Evolutionary conservation across 176 grass and related monocot genomes (phyloP).

Genomic region (Oryza rufipogon): DNA sequence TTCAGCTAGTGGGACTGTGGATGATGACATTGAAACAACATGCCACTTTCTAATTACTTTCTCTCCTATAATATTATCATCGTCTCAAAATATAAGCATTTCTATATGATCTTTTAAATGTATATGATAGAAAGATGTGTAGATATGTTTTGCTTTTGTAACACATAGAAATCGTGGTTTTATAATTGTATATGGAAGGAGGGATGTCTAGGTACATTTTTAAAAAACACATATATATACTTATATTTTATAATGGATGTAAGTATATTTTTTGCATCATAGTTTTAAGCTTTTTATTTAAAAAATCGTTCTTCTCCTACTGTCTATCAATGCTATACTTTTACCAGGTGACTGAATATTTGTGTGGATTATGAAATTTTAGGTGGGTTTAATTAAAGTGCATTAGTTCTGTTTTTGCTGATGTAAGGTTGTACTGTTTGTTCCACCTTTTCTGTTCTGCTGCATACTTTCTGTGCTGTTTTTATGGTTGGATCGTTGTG

Average conservation of each 20-base stretch:
- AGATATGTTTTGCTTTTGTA: no score
- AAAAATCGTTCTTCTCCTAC: background rate
- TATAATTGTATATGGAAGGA: no score
- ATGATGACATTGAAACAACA: slow-evolving; percentile 36
- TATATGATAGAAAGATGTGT: no score
- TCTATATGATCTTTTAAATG: no score
- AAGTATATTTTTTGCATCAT: background rate
- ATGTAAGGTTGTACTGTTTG: background rate
- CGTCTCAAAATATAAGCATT: no score
- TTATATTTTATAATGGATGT: no score
- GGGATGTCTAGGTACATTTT: no score
- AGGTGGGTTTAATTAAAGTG: slow-evolving; percentile 2
- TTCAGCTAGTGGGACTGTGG: slow-evolving; percentile 47
- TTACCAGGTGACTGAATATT: background rate
- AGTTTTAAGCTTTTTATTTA: background rate
- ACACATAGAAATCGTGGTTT: no score
- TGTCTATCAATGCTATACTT: background rate
- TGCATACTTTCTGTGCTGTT: background rate
- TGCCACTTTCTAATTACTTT: background rate
- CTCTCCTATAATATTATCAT: no score
- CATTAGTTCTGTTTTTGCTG: slow-evolving; percentile 1
- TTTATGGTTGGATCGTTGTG: background rate
- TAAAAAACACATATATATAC: no score
- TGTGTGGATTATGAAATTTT: background rate
- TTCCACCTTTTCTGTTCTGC: slow-evolving; percentile 1